A percentile compares a stretch with the other conserved stretches of the same genome.
phyloP scores from a whole-genome alignment of 768 basidiomycete species.

The Agrocybe pediades region DNA sequence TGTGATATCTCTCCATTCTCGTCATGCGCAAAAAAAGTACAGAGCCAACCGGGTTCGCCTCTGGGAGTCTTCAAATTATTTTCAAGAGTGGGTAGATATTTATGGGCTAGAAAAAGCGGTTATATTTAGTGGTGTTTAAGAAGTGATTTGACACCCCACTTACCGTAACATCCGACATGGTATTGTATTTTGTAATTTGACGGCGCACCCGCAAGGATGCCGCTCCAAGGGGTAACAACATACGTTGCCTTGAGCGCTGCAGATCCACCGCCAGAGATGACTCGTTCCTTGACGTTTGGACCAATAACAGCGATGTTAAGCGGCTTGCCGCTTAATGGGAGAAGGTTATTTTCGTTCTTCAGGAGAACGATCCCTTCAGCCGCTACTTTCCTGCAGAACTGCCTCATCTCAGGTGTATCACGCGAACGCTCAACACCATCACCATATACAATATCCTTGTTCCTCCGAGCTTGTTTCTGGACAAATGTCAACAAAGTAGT shows the following conservation, averaged over 20 bases:
- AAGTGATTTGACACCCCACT: constrained; percentile 12
- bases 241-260: constrained; percentile 72
- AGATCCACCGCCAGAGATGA: constrained; percentile 79
- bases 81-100: constrained; percentile 72
- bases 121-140: not conserved
- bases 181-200: constrained; percentile 53
- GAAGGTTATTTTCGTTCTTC: constrained; percentile 56
- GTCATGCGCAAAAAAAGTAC: constrained; percentile 64
- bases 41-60: constrained; percentile 63
- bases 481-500: constrained; percentile 54
- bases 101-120: constrained; percentile 45
- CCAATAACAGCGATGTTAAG: constrained; percentile 67
- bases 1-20: constrained; percentile 44
- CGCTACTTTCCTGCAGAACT: constrained; percentile 58
- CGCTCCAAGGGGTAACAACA: constrained; percentile 64
- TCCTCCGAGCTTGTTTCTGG: constrained; percentile 54
- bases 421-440: constrained; percentile 60
- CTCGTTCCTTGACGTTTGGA: constrained; percentile 63
- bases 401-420: constrained; percentile 51
- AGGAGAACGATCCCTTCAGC: constrained; percentile 67
- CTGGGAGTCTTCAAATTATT: constrained; percentile 50
- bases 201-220: constrained; percentile 51
- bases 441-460: constrained; percentile 63
- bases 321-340: constrained; percentile 49
- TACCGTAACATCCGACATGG: constrained; percentile 66